Conservation (phyloP, 2,329 filamentous ascomycete genomes). For the Clarireedia paspali region DNA sequence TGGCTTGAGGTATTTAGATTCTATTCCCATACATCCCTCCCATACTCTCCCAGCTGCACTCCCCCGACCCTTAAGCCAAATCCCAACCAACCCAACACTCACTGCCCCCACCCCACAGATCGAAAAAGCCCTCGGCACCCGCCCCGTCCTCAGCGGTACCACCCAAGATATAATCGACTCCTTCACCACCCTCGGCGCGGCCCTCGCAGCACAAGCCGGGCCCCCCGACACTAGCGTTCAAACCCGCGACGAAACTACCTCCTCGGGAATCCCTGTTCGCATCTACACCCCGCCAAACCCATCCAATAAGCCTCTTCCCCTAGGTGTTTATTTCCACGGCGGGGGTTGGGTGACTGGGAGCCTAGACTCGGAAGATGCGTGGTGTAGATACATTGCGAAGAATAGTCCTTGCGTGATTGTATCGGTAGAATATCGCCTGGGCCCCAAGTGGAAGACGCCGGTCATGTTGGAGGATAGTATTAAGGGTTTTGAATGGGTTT, state of each 20-base stretch:
- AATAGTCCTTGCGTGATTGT: slow-evolving; percentile 44
- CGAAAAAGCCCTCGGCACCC: slow-evolving; percentile 17
- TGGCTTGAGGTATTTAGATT: slow-evolving; percentile 20
- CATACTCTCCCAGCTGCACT: background rate
- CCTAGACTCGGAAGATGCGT: slow-evolving; percentile 54
- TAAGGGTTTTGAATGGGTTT: background rate
- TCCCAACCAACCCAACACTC: background rate
- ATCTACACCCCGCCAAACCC: slow-evolving; percentile 19
- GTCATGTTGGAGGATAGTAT: slow-evolving; percentile 2
- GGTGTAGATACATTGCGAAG: slow-evolving; percentile 46
- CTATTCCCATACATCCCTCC: background rate
- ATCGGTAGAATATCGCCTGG: slow-evolving; percentile 46
- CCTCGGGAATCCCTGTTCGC: slow-evolving; percentile 18
- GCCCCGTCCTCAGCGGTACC: slow-evolving; percentile 14
- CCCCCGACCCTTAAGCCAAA: background rate
- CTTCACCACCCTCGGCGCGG: slow-evolving; percentile 10
- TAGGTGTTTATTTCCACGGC: slow-evolving; percentile 49
- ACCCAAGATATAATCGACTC: slow-evolving; percentile 14
- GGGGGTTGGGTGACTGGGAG: slow-evolving; percentile 53
- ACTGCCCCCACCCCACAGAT: slow-evolving; percentile 11
- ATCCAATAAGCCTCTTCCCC: slow-evolving; percentile 28
- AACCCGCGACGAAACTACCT: slow-evolving; percentile 10
- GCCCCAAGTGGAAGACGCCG: background rate
- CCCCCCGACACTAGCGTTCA: slow-evolving; percentile 13
- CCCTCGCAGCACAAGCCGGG: slow-evolving; percentile 12